Conservation (phyloP, 2,329 filamentous ascomycete genomes). For the Pseudocercospora pini-densiflorae region DNA sequence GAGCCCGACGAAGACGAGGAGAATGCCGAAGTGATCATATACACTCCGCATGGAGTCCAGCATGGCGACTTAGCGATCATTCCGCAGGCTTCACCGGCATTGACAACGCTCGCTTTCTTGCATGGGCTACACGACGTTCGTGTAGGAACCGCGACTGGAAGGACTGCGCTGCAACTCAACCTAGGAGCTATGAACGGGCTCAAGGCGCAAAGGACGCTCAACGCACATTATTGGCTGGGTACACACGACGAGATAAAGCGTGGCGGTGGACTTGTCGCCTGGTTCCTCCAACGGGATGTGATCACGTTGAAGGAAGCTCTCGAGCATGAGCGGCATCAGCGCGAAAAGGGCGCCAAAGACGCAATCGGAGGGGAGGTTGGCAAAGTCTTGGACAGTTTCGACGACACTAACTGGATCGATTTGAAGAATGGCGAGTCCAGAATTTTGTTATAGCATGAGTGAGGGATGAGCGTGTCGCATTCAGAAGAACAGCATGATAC, state of each 20-base stretch:
- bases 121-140: constrained; percentile 68
- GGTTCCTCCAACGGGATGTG: constrained; percentile 51
- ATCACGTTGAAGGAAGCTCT: constrained; percentile 55
- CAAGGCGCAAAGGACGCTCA: constrained; percentile 56
- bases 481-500: not conserved
- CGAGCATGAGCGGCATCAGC: constrained; percentile 47
- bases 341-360: constrained; percentile 44
- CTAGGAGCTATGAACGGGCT: constrained; percentile 67
- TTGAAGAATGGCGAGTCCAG: constrained; percentile 62
- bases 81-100: constrained; percentile 48
- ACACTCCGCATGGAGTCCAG: constrained; percentile 66
- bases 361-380: constrained; percentile 37
- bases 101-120: constrained; percentile 62
- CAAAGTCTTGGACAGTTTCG: constrained; percentile 41
- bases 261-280: constrained; percentile 61
- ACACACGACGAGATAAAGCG: constrained; percentile 69
- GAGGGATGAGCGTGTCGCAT: not conserved
- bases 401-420: constrained; percentile 55
- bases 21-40: constrained; percentile 61
- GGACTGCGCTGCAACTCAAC: constrained; percentile 61
- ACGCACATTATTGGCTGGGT: constrained; percentile 66
- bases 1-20: constrained; percentile 36
- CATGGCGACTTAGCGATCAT: constrained; percentile 52
- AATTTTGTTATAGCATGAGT: constrained; percentile 49
- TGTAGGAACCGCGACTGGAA: constrained; percentile 40